Conservation (phyloP, 805 yeast species). For the Lachancea dasiensis region DNA sequence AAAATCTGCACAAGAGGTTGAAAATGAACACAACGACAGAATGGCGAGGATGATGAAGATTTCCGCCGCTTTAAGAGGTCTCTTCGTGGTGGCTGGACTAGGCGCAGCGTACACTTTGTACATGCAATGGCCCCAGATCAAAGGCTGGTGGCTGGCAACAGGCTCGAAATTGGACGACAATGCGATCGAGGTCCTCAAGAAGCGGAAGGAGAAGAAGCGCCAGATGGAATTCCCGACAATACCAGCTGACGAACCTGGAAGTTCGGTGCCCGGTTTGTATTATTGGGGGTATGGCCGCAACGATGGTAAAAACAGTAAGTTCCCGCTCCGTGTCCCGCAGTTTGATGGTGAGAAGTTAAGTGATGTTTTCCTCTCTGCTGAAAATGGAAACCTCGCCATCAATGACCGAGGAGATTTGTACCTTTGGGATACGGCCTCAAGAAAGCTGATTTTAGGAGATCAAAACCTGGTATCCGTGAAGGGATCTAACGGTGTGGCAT, state of each 20-base stretch:
- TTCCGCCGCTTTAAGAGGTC: conserved; percentile 42
- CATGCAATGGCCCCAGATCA: conserved; percentile 32
- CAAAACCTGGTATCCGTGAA: conserved; percentile 40
- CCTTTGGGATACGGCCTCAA: conserved; percentile 48
- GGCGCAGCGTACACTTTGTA: conserved; percentile 34
- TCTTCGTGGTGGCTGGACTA: conserved; percentile 35
- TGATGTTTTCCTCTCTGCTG: conserved; percentile 46
- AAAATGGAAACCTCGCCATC: conserved; percentile 44
- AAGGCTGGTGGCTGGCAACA: conserved; percentile 28
- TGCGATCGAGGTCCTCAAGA: conserved; percentile 19
- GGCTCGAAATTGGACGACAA: conserved; percentile 19
- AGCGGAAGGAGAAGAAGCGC: conserved; percentile 16
- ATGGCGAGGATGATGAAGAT: conserved; percentile 40
- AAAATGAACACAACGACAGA: conserved; percentile 23
- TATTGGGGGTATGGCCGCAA: conserved; percentile 46
- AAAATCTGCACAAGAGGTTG: conserved; percentile 14
- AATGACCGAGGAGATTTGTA: conserved; percentile 64
- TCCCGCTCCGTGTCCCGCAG: conserved; percentile 54
- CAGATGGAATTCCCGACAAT: conserved; percentile 28
- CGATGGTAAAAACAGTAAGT: conserved; percentile 30
- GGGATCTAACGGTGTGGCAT: conserved; percentile 50
- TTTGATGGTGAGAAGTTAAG: conserved; percentile 58
- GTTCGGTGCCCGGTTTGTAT: conserved; percentile 52
- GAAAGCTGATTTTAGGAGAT: conserved; percentile 40
- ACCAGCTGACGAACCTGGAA: conserved; percentile 31